These are phyloP conservation scores for Panicum hallii DNA, from an alignment of 202 grass and related monocot species.

Conservation along the genomic window DNA sequence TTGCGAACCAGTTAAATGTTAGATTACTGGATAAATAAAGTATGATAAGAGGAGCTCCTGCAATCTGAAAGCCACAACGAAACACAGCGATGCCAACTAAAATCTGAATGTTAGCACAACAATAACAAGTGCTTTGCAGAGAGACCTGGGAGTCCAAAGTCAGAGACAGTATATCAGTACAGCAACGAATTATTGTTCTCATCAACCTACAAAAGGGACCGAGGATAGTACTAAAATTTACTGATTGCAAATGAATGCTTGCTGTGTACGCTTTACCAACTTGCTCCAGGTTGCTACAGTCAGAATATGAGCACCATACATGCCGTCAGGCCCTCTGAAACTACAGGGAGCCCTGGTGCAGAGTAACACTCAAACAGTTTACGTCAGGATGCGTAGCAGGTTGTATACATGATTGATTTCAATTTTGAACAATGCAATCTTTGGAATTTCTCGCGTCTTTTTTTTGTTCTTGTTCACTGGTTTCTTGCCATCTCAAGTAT, in stretches of 20 bases:
- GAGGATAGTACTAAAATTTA: conserved; percentile 31
- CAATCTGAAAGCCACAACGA: not conserved
- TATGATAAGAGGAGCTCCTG: not conserved
- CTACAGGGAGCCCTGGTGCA: conserved; percentile 27
- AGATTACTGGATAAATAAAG: not conserved
- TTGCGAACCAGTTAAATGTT: not conserved
- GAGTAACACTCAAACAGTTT: conserved; percentile 43
- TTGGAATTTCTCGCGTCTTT: not conserved
- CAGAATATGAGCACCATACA: not conserved
- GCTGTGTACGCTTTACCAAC: conserved; percentile 28
- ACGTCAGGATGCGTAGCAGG: conserved; percentile 23
- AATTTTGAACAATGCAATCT: conserved; percentile 11
- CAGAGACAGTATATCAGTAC: conserved; percentile 6
- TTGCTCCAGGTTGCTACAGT: not conserved
- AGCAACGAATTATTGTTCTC: conserved; percentile 4
- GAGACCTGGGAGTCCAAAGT: not conserved
- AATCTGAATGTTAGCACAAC: not conserved
- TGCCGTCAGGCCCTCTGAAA: not conserved
- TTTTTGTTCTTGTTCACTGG: not conserved
- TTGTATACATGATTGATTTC: conserved; percentile 23
- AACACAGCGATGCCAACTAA: not conserved
- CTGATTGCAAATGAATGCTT: conserved; percentile 47
- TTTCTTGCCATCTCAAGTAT: conserved; percentile 14
- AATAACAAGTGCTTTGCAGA: not conserved
- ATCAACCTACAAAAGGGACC: not conserved